Evolutionary conservation across 495 filamentous ascomycete species (phyloP), one percentile per base, ranked within the genome.

Genomic region (Penicillium arizonense): DNA sequence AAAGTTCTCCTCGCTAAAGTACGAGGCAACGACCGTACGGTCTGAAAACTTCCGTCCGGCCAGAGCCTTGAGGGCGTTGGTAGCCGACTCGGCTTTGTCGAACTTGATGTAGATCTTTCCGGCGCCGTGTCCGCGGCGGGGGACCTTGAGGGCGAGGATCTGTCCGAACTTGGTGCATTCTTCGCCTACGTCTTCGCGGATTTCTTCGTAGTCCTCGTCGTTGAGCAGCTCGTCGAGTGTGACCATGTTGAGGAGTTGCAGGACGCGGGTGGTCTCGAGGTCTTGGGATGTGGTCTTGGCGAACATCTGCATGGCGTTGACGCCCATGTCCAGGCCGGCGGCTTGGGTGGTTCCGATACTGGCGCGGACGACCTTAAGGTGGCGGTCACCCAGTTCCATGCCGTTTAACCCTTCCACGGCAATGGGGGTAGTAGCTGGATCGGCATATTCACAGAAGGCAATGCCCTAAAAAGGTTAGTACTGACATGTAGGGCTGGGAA

Each of bases 251-350:
- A 97, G 75, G 39, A 99, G 73, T 71, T 96, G 90, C 53, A 99
- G 63, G 12, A 99, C 92, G 39, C 91, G 82, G 50, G 86, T 83
- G 39, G 82, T 82, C 52, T 92, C 89, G 34, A 87, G 66, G 53
- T 91, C 87, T 38, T 79, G 78, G 30, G 87, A 88, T 7, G 89
- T 93, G 33, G 93, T 96, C 39, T 92, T 91, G 30, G 94, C 94
- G 63, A 99, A 91, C 89, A 97, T 92, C 26, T 91, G 94, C 90
- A 99, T 97, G 55, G 93, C 95, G 56, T 96, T 96, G 54, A 97
- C 92, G 23, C 92, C 87, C 87, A 96, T 93, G 59, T 97, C 94
- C 14, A 94, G 77, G 38, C 91, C 90, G 44, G 89, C 76, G 10
- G 89, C 91, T 68, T 99, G 94, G 23, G 90, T 92, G 57, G 88